A percentile compares a stretch with the other conserved stretches of the same genome.
Conservation (phyloP, 805 yeast genomes). For the Clavispora asparagi region DNA sequence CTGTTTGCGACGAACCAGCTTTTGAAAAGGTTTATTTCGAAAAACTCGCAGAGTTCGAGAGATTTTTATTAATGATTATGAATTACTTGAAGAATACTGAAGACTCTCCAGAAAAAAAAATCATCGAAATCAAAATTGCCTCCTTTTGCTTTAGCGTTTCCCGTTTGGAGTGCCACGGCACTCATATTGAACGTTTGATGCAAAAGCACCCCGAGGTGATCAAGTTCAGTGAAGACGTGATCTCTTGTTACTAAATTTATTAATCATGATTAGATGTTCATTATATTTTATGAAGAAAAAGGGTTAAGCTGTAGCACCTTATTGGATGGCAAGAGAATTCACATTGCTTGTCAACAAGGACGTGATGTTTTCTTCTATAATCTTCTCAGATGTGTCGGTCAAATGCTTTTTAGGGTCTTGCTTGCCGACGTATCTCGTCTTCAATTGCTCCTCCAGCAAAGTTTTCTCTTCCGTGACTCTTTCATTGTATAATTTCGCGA, state of each 20-base stretch:
- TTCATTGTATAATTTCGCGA: conserved; percentile 84
- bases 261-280: neutral
- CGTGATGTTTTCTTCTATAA: conserved; percentile 86
- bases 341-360: conserved; percentile 85
- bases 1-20: neutral
- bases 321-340: conserved; percentile 84
- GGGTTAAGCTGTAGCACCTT: conserved; percentile 8
- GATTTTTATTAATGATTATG: conserved; percentile 7
- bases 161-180: conserved; percentile 5
- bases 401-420: conserved; percentile 99
- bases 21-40: conserved; percentile 6
- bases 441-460: conserved; percentile 78
- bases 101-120: neutral
- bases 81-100: conserved; percentile 3
- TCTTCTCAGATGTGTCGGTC: conserved; percentile 76
- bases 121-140: conserved; percentile 10
- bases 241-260: conserved; percentile 3
- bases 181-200: conserved; percentile 1
- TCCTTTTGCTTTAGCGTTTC: conserved; percentile 9
- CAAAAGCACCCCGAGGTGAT: conserved; percentile 4
- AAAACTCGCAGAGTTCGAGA: conserved; percentile 9
- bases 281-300: neutral
- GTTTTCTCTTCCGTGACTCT: conserved; percentile 92
- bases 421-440: conserved; percentile 95
- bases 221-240: conserved; percentile 5